These are phyloP conservation scores for Gracilaria domingensis DNA, from an alignment of 23 red algal genomes.

Conservation along the genomic window DNA sequence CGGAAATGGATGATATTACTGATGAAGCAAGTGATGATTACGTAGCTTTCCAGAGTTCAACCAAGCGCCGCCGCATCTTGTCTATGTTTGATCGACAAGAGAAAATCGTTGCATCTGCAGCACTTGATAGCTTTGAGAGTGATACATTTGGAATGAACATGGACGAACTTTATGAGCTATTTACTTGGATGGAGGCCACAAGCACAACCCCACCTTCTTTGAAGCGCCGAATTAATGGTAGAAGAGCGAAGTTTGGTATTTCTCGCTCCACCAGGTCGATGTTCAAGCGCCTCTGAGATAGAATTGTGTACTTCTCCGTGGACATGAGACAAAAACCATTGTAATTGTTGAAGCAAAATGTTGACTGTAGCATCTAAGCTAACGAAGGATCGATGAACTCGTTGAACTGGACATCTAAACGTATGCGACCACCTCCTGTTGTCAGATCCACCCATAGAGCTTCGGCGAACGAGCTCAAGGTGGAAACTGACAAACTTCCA, in stretches of 20 bases:
- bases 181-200: neutral
- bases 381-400: constrained; percentile 68
- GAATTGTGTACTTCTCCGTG: neutral
- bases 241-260: neutral
- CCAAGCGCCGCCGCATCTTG: neutral
- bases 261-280: neutral
- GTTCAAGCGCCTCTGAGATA: neutral
- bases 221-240: neutral
- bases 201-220: neutral
- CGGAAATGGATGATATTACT: neutral
- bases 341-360: neutral
- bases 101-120: neutral
- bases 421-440: constrained; percentile 56
- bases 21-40: neutral
- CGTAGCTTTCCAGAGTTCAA: neutral
- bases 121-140: neutral
- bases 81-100: constrained; percentile 8
- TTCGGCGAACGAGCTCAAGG: constrained; percentile 8
- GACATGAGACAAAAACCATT: neutral
- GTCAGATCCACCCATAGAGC: constrained; percentile 54
- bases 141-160: neutral
- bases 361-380: neutral
- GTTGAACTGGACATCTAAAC: constrained; percentile 52
- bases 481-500: constrained; percentile 13
- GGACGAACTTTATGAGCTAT: neutral